phyloP scores from a whole-genome alignment of 2,329 filamentous ascomycete species.

The Tolypocladium capitatum region DNA sequence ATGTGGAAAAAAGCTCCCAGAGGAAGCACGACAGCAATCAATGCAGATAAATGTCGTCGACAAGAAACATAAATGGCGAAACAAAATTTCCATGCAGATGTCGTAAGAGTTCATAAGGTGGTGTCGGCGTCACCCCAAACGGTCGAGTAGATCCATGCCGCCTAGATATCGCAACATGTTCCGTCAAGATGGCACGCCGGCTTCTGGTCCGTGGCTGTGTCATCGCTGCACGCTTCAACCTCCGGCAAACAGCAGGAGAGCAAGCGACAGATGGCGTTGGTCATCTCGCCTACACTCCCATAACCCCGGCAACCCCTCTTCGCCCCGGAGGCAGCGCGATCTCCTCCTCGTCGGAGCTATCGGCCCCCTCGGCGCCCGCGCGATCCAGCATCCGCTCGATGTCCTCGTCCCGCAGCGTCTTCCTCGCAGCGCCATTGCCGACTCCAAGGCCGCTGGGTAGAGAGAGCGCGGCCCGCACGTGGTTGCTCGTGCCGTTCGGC shows the following conservation, averaged over 20 bases:
- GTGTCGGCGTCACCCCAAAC: background rate
- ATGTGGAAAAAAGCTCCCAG: background rate
- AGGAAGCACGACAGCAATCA: background rate
- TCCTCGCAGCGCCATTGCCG: slow-evolving; percentile 22
- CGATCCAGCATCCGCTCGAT: slow-evolving; percentile 46
- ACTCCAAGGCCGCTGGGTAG: slow-evolving; percentile 34
- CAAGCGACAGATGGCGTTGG: background rate
- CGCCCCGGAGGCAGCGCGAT: slow-evolving; percentile 32
- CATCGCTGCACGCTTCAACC: background rate
- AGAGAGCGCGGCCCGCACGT: slow-evolving; percentile 29
- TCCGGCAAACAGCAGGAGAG: background rate
- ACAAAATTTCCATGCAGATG: background rate
- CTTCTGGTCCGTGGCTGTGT: background rate
- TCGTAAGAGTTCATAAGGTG: background rate
- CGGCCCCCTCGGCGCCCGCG: slow-evolving; percentile 32
- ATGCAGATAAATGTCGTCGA: background rate
- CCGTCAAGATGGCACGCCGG: background rate
- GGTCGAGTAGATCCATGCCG: too few relatives aligned
- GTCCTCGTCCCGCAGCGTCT: slow-evolving; percentile 37
- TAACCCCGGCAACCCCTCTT: slow-evolving; percentile 15
- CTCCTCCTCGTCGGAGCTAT: slow-evolving; percentile 45
- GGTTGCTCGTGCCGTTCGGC: slow-evolving; percentile 24
- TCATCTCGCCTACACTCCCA: slow-evolving; percentile 11
- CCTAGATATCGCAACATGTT: background rate
- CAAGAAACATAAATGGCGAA: background rate